Base-by-base conservation (phyloP, 495 filamentous ascomycete genomes). In the Podospora sp. region DNA sequence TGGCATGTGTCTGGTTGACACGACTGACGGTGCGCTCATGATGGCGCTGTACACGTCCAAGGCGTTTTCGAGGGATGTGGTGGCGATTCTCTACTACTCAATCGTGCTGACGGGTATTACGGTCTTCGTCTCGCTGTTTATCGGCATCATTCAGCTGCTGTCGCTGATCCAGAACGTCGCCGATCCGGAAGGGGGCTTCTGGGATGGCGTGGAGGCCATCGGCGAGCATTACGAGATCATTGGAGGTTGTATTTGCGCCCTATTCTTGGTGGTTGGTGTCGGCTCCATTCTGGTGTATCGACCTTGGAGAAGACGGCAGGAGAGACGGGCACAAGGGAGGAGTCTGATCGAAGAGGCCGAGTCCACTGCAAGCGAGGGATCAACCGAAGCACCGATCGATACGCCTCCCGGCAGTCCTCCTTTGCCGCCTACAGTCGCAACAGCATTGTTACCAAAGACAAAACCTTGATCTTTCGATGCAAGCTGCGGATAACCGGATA, bases 71-170 rank as follows among this genome's bases (percentile, higher is more conserved):
- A 79, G 90, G 55, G 95, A 97, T 71, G 83, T 84, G 0, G 88
- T 97, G 50, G 93, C 94, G 16, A 92, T 97, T 62, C 76, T 97
- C 12, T 98, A 98, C 80, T 97, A 97, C 81, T 95, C 91, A 16
- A 94, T 96, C 72, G 91, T 97, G 2, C 81, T 98, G 20, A 97
- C 92, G 0, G 85, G 85, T 0, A 84, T 97, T 65, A 97, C 94
- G 1, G 90, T 97, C n/a, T 76, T 92, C 12, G 94, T 97, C 14
- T 92, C 94, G 22, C 83, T 91, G 8, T 85, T 92, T 24, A 96
- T 98, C 72, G 94, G 94, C 46, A 79, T 90, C 8, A 90, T 97
- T 55, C 94, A 98, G 77, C 73, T 97, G 0, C 79, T 97, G 27
- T 92, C 85, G 27, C 80, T 98, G 27, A 84, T 93, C 1, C 73